Percentiles rank a stretch among this genome's conserved stretches.
These are phyloP conservation scores for Hypoxylon fragiforme DNA, from an alignment of 495 filamentous ascomycete genomes.

Conservation along the genomic window DNA sequence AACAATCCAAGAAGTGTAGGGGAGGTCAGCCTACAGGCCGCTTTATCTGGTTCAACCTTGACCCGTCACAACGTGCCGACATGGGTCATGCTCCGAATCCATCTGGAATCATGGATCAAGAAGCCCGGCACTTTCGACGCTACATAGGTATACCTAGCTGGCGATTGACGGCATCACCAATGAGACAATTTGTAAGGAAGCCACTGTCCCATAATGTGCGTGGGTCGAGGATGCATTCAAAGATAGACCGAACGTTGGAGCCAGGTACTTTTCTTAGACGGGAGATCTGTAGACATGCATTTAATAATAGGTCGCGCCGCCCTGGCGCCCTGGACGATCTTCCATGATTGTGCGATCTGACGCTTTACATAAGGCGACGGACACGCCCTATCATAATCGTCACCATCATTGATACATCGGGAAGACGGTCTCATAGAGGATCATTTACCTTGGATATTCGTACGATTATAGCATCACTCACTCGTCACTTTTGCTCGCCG, in stretches of 20 bases:
- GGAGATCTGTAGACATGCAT: slow-evolving; percentile 7
- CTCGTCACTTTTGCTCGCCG: background rate
- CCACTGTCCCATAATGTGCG: no score
- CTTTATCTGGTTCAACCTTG: slow-evolving; percentile 30
- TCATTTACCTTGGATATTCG: background rate
- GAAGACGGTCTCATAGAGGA: slow-evolving; percentile 21
- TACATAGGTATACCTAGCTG: no score
- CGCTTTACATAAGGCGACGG: slow-evolving; percentile 9
- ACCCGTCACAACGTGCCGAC: slow-evolving; percentile 9
- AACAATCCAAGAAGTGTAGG: slow-evolving; percentile 24
- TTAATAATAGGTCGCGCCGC: slow-evolving; percentile 24
- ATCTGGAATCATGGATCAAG: slow-evolving; percentile 26
- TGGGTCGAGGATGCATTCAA: slow-evolving; percentile 14
- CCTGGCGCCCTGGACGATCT: slow-evolving; percentile 22
- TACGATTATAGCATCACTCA: slow-evolving; percentile 9
- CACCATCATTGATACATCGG: slow-evolving; percentile 8
- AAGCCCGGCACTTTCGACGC: slow-evolving; percentile 26
- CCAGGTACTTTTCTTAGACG: slow-evolving; percentile 4
- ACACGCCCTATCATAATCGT: slow-evolving; percentile 1
- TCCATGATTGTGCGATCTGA: slow-evolving; percentile 24
- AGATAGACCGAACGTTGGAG: slow-evolving; percentile 20
- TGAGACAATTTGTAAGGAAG: slow-evolving; percentile 14
- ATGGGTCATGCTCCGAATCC: slow-evolving; percentile 29
- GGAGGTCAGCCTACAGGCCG: slow-evolving; percentile 27
- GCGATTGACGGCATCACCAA: slow-evolving; percentile 28